A percentile compares a stretch with the other conserved stretches of the same genome.
Conservation (phyloP, 2,329 filamentous ascomycete species). For the Penicillium sclerotigenum region DNA sequence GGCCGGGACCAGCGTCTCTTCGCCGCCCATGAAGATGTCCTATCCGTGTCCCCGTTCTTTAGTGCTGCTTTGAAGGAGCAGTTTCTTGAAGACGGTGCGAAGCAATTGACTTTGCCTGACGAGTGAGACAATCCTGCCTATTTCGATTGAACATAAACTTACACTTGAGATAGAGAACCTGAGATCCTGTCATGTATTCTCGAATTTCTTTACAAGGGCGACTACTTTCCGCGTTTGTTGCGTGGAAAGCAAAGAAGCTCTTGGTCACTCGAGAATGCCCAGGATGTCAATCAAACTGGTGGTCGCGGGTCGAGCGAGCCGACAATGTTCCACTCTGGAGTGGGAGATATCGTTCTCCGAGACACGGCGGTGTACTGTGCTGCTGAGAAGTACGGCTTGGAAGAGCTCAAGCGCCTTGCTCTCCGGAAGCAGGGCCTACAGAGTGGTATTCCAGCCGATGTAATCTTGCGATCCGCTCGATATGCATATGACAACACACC, state of each 20-base stretch:
- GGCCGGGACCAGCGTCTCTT: conserved; percentile 84
- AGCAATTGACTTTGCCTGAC: conserved; percentile 73
- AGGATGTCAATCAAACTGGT: conserved; percentile 54
- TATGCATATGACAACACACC: conserved; percentile 96
- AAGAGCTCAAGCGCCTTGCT: conserved; percentile 86
- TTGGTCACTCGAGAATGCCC: conserved; percentile 80
- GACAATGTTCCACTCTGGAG: conserved; percentile 72
- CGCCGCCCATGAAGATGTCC: conserved; percentile 90
- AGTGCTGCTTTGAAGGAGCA: conserved; percentile 66
- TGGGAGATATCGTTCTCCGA: conserved; percentile 74
- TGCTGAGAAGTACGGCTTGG: conserved; percentile 84
- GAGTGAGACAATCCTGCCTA: conserved; percentile 40
- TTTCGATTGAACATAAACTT: neutral
- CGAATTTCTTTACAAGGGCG: conserved; percentile 95
- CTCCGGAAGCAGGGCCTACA: conserved; percentile 93
- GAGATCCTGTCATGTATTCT: conserved; percentile 91
- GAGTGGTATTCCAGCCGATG: conserved; percentile 85
- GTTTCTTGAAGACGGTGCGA: conserved; percentile 66
- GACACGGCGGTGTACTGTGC: conserved; percentile 95
- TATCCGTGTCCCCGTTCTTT: conserved; percentile 83
- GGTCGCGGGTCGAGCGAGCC: conserved; percentile 65
- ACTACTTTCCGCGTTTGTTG: conserved; percentile 87
- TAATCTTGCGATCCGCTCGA: conserved; percentile 86
- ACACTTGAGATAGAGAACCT: conserved; percentile 62
- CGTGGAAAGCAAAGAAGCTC: conserved; percentile 81